phyloP scores from a whole-genome alignment of 1,284 basidiomycete genomes.

The Tilletia walkeri region DNA sequence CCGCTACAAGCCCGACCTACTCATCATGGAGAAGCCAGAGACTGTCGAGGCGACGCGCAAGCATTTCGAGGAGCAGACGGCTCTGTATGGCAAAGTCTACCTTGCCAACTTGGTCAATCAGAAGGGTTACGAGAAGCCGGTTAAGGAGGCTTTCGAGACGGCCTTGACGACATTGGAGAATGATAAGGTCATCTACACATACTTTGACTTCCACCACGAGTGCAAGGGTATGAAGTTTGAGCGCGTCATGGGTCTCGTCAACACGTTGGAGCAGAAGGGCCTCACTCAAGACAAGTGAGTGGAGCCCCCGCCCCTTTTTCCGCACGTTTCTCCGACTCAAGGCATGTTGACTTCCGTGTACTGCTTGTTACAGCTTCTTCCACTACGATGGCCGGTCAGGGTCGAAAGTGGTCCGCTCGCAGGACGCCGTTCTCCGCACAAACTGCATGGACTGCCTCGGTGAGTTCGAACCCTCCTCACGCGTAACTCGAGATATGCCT shows the following conservation, averaged over 20 bases:
- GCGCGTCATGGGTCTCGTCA: slow-evolving; percentile 78
- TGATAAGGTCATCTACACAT: slow-evolving; percentile 77
- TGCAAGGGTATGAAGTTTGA: slow-evolving; percentile 96
- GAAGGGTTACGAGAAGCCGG: slow-evolving; percentile 87
- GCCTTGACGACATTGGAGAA: slow-evolving; percentile 66
- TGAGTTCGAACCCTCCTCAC: not conserved
- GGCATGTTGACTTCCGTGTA: not conserved
- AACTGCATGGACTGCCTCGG: slow-evolving; percentile 84
- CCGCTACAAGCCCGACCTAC: slow-evolving; percentile 92
- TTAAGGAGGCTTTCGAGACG: slow-evolving; percentile 93
- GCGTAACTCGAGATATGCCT: not conserved
- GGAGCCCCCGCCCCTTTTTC: not conserved
- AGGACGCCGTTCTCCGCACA: slow-evolving; percentile 58
- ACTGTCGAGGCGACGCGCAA: slow-evolving; percentile 70
- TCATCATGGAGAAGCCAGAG: slow-evolving; percentile 87
- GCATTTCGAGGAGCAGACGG: slow-evolving; percentile 75
- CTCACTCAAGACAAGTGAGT: slow-evolving; percentile 71
- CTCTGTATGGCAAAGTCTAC: slow-evolving; percentile 75
- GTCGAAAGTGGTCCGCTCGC: slow-evolving; percentile 35
- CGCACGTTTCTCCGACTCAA: not conserved
- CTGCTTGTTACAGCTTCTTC: slow-evolving; percentile 16
- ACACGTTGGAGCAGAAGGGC: slow-evolving; percentile 69
- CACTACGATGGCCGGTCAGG: slow-evolving; percentile 7
- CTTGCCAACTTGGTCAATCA: slow-evolving; percentile 94
- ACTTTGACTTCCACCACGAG: slow-evolving; percentile 98